Evolutionary conservation across 164 flowering plant genomes (phyloP).

Genomic region (Magnolia officinalis): DNA sequence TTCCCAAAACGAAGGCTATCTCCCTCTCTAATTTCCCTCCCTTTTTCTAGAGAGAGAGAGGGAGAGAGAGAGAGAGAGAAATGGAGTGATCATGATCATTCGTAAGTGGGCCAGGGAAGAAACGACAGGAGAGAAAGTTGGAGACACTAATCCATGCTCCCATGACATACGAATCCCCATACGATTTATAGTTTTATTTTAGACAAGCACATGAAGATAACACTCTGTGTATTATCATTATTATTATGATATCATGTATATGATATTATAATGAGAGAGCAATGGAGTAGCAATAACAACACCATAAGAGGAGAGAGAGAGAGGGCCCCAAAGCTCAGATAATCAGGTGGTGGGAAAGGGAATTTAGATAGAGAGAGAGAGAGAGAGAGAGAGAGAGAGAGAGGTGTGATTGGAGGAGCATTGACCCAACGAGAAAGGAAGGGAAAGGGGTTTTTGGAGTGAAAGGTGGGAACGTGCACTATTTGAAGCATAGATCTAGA

Average conservation of each 20-base stretch:
- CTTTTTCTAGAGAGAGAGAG: too few species aligned
- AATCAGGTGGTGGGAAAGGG: background rate
- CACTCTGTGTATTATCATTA: background rate
- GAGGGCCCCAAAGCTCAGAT: background rate
- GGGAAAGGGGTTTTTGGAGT: background rate
- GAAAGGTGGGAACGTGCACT: constrained; percentile 30
- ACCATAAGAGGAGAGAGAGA: constrained; percentile 7
- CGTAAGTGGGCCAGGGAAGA: background rate
- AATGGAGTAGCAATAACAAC: background rate
- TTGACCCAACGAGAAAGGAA: constrained; percentile 3
- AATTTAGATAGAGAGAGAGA: constrained; percentile 1
- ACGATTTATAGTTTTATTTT: background rate
- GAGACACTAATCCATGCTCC: constrained; percentile 7
- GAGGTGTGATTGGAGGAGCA: constrained; percentile 12
- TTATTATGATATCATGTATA: background rate
- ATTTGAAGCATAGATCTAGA: constrained; percentile 47
- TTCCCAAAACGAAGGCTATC: background rate
- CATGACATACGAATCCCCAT: constrained; percentile 9
- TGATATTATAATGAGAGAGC: background rate
- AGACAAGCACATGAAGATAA: background rate
- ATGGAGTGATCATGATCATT: background rate
- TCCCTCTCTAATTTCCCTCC: background rate
- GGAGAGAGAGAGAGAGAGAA: background rate
- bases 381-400: background rate
- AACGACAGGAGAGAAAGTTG: background rate